Percentiles rank a stretch among this genome's conserved stretches.
Evolutionary conservation across 768 basidiomycete genomes (phyloP).

Genomic region (Leccinum truebloodii): DNA sequence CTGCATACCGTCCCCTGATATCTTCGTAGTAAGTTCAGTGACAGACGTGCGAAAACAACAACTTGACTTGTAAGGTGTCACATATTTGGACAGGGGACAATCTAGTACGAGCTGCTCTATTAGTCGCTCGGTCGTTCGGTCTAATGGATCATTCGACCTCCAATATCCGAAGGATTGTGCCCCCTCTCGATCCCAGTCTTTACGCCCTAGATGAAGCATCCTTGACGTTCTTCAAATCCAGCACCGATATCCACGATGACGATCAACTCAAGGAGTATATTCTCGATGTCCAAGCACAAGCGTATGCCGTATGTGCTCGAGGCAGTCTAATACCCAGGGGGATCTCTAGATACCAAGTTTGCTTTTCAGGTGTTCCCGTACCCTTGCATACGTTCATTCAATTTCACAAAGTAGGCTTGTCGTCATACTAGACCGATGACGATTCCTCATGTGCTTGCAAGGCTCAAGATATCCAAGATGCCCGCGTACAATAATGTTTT

Average conservation of each 20-base stretch:
- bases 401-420: conserved; percentile 20
- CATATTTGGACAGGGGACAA: neutral
- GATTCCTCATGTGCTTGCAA: conserved; percentile 6
- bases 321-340: neutral
- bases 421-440: neutral
- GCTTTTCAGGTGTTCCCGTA: conserved; percentile 23
- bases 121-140: neutral
- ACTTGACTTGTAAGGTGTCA: too few species aligned
- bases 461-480: conserved; percentile 22
- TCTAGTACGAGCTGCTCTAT: neutral
- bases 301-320: conserved; percentile 29
- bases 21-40: too few species aligned
- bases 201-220: conserved; percentile 16
- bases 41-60: too few species aligned
- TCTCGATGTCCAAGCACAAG: conserved; percentile 34
- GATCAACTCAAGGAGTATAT: conserved; percentile 35
- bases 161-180: neutral
- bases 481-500: conserved; percentile 32
- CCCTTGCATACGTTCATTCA: conserved; percentile 23
- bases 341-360: neutral
- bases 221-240: conserved; percentile 29
- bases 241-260: conserved; percentile 33
- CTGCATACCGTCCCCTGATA: too few species aligned
- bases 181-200: conserved; percentile 15
- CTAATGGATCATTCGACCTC: neutral